Conservation (phyloP, 2,329 filamentous ascomycete species). For the Myriosclerotinia scirpicola region DNA sequence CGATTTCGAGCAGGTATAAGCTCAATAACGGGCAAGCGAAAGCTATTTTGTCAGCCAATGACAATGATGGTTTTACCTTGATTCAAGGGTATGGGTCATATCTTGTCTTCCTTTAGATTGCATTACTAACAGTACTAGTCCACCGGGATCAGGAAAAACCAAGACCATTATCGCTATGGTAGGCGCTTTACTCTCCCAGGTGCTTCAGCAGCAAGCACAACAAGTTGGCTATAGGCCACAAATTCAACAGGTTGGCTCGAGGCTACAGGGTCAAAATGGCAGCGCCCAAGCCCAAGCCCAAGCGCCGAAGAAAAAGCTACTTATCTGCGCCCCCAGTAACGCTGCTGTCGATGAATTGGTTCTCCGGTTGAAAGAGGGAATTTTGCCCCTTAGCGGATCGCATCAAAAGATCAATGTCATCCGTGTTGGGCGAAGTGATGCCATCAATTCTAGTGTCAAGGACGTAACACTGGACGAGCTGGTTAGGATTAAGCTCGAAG, state of each 20-base stretch:
- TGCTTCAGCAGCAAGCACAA: conserved; percentile 42
- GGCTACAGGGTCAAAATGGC: conserved; percentile 39
- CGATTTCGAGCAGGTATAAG: conserved; percentile 72
- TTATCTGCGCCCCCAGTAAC: conserved; percentile 98
- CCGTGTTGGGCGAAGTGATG: conserved; percentile 85
- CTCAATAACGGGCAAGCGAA: conserved; percentile 88
- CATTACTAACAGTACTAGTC: conserved; percentile 50
- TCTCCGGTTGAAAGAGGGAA: conserved; percentile 82
- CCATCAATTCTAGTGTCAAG: conserved; percentile 83
- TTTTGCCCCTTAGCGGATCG: conserved; percentile 74
- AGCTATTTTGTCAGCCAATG: conserved; percentile 85
- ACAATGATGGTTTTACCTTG: conserved; percentile 95
- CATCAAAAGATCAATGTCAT: conserved; percentile 80
- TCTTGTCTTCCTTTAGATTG: conserved; percentile 24
- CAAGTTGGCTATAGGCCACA: conserved; percentile 37
- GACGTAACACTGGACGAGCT: conserved; percentile 94
- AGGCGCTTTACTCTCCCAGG: conserved; percentile 71
- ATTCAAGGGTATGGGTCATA: conserved; percentile 72
- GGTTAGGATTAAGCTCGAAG: conserved; percentile 71
- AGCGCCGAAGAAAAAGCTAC: conserved; percentile 70
- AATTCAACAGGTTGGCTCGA: conserved; percentile 32
- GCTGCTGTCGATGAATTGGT: conserved; percentile 96
- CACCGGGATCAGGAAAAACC: conserved; percentile 95
- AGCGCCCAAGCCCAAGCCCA: conserved; percentile 41
- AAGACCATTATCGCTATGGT: conserved; percentile 98